Evolutionary conservation across 768 basidiomycete species (phyloP).

Genomic region (Sporobolomyces pararoseus): DNA sequence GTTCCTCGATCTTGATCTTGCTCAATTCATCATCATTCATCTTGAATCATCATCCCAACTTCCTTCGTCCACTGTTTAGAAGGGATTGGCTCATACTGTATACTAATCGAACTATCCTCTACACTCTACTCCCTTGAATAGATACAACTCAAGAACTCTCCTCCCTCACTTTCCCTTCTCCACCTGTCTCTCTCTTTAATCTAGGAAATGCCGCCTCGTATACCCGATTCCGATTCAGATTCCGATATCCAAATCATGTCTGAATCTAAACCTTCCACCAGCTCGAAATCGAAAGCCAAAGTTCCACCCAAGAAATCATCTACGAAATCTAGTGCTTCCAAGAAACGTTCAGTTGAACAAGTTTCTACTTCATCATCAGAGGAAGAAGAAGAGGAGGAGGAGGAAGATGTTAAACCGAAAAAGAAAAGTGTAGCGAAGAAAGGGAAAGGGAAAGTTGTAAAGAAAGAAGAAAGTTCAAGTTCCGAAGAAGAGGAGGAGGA

Average conservation of each 20-base stretch:
- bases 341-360: slow-evolving; percentile 11
- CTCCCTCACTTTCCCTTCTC: no score
- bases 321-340: slow-evolving; percentile 1
- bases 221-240: slow-evolving; percentile 17
- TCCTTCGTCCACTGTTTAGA: no score
- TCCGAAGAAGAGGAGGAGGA: slow-evolving; percentile 1
- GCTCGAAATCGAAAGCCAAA: slow-evolving; percentile 7
- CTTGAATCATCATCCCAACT: no score
- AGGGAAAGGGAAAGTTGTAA: slow-evolving; percentile 2
- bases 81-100: no score
- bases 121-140: no score
- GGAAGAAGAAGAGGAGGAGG: not conserved
- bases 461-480: not conserved
- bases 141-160: no score
- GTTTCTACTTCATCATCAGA: not conserved
- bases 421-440: slow-evolving; percentile 22
- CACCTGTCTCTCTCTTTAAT: no score
- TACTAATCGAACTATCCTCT: no score
- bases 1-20: no score
- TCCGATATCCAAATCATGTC: slow-evolving; percentile 3
- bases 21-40: no score
- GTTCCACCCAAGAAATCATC: not conserved
- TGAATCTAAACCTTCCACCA: not conserved
- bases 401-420: slow-evolving; percentile 32
- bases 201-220: not conserved